phyloP scores from a whole-genome alignment of 2,329 filamentous ascomycete genomes.

The Leptosphaerulina australis region DNA sequence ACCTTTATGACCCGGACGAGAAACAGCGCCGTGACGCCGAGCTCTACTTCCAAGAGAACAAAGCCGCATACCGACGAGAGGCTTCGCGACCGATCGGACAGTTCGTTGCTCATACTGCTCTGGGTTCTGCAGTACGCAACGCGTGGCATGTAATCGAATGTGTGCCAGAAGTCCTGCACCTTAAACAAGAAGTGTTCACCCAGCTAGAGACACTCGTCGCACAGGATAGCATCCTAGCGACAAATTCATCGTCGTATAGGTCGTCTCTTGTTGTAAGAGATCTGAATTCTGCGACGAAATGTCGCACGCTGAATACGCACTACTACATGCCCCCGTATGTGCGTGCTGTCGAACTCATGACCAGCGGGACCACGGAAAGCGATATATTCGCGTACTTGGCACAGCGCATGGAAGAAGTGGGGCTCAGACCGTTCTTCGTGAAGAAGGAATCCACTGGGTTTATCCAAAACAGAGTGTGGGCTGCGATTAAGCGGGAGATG shows the following conservation, averaged over 20 bases:
- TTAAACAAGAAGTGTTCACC: not conserved
- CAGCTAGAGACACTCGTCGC: not conserved
- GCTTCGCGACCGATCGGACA: not conserved
- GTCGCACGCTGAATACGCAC: not conserved
- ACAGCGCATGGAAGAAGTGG: not conserved
- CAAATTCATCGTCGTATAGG: not conserved
- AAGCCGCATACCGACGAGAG: not conserved
- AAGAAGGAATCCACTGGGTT: slow-evolving; percentile 55
- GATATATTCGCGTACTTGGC: not conserved
- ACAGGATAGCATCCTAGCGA: not conserved
- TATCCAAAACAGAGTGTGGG: slow-evolving; percentile 62
- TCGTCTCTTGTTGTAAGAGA: not conserved
- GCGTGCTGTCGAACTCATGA: not conserved
- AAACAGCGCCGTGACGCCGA: not conserved
- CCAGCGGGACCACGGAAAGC: not conserved
- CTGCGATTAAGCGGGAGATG: slow-evolving; percentile 59
- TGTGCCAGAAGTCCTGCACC: not conserved
- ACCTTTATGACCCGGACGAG: not conserved
- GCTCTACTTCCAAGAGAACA: not conserved
- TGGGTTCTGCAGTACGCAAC: not conserved
- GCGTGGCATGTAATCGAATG: not conserved
- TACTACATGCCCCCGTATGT: not conserved
- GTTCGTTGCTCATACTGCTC: not conserved
- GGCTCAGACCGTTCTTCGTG: not conserved
- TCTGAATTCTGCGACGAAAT: not conserved